Base-by-base conservation (phyloP, 176 grass and related monocot genomes). In the Bothriochloa decipiens region DNA sequence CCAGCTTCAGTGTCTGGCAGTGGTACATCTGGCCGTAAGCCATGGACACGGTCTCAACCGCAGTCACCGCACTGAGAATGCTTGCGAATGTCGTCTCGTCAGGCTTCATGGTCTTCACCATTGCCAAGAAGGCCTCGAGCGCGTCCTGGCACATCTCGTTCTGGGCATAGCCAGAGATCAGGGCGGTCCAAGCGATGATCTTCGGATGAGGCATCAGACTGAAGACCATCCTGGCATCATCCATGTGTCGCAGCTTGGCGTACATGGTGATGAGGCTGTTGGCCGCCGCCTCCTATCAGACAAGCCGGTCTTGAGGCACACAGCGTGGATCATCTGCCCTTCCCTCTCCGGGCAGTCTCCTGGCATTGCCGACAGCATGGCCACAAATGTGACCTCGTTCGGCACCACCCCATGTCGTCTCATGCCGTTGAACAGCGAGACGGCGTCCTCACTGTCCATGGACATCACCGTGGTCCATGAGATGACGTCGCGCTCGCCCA, bases 231-330 rank as follows among this genome's bases (percentile, higher is more conserved):
- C 76, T 86, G 28, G 96, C 81, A 12, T 93, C 81, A 33, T 64
- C 87, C 83, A 85, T 89, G 75, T 50, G 81, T 16, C 64, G 73
- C 69, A 92, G 76, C 86, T 84, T 93, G 3, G 91, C 85, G 22
- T 98, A 93, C 96, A 98, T 95, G 55, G 96, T 98, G 66, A 95
- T 90, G 25, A 98, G 93, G 82, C 93, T 92, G 85, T 93, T 95
- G 0, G 70, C 76, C 6, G 87, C 93, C 49, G 89, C 91, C 13
- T 18, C 41, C 72, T 62, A 13, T 78, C 90, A 2, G 91, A 88
- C 15, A 91, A 2, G 29, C 93, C 83, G 10, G 55, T 81, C 72
- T 82, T 95, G 50, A 95, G 81, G 87, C 89, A 90, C 27, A 84
- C 26, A 8, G 80, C 57, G 79, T 98, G 96, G 36, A 94, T 46